A percentile compares a stretch with the other conserved stretches of the same genome.
Conservation (phyloP, 129 eudicot genomes). For the Glebionis coronaria region DNA sequence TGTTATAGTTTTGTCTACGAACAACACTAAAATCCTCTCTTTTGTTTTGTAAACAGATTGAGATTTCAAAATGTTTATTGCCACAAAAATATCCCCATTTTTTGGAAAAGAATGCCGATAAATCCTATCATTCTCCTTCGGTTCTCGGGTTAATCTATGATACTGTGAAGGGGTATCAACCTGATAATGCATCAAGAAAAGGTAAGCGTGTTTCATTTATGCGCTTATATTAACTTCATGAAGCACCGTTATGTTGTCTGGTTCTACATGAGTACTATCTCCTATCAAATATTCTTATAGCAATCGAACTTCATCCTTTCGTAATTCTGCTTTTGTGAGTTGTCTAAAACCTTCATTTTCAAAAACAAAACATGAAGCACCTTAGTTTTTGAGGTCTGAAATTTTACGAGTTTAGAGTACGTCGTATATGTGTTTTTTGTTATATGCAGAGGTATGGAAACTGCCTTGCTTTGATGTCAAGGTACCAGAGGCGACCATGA, state of each 20-base stretch:
- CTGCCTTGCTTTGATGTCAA: slow-evolving; percentile 45
- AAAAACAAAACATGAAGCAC: too few relatives aligned
- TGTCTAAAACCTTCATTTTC: too few relatives aligned
- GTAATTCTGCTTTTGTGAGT: background rate
- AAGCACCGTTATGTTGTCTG: background rate
- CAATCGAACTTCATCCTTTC: background rate
- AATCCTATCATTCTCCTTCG: slow-evolving; percentile 43
- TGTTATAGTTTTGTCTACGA: slow-evolving; percentile 2
- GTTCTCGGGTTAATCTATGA: slow-evolving; percentile 63
- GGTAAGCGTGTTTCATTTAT: slow-evolving; percentile 33
- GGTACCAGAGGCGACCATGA: slow-evolving; percentile 35
- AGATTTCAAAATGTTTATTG: slow-evolving; percentile 31
- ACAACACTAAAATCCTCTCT: slow-evolving; percentile 1
- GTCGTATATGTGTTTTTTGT: background rate
- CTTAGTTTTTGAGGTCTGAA: too few relatives aligned
- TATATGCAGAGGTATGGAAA: slow-evolving; percentile 48
- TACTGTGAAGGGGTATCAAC: slow-evolving; percentile 11
- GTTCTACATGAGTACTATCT: background rate
- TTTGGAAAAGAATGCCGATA: slow-evolving; percentile 29
- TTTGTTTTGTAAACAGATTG: slow-evolving; percentile 44
- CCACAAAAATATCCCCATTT: slow-evolving; percentile 55
- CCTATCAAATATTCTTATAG: background rate
- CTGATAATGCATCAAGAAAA: slow-evolving; percentile 24
- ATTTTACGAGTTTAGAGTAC: too few relatives aligned
- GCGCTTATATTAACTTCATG: too few relatives aligned